Conservation (phyloP, 768 basidiomycete species). For the Phaffia tasmanica region DNA sequence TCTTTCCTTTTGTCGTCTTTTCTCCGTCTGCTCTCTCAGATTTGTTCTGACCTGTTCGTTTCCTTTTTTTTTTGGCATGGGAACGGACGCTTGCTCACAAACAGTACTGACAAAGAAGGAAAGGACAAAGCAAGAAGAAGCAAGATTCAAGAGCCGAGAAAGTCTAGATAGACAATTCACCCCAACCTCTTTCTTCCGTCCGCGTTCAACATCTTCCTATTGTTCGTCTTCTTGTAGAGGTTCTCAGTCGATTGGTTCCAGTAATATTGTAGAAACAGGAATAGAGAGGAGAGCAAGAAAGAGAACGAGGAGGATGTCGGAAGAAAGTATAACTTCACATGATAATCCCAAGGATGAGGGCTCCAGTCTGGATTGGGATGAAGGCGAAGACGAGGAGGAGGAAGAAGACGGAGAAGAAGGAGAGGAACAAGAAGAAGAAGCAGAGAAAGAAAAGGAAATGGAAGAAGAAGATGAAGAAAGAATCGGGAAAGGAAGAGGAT, state of each 20-base stretch:
- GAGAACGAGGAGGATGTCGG: neutral
- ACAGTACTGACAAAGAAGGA: conserved; percentile 2
- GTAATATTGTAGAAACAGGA: neutral
- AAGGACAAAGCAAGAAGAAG: neutral
- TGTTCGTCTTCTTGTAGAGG: neutral
- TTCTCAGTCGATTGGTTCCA: neutral
- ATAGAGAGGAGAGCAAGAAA: neutral
- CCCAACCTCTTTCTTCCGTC: no score
- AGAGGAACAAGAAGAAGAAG: neutral
- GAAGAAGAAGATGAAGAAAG: neutral
- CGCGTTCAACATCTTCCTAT: neutral
- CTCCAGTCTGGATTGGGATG: neutral
- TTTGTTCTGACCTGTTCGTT: neutral
- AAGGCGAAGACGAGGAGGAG: conserved; percentile 6
- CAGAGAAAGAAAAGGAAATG: neutral
- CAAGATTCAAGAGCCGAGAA: neutral
- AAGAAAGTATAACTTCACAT: neutral
- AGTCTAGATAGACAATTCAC: no score
- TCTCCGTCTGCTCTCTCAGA: neutral
- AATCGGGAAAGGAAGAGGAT: neutral
- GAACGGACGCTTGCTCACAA: neutral
- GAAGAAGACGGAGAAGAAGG: neutral
- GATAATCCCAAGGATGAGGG: neutral
- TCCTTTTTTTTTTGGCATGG: neutral
- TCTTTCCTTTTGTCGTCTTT: neutral